These are phyloP conservation scores for Syzygium jambos DNA, from an alignment of 345 rosid species.

Conservation along the genomic window DNA sequence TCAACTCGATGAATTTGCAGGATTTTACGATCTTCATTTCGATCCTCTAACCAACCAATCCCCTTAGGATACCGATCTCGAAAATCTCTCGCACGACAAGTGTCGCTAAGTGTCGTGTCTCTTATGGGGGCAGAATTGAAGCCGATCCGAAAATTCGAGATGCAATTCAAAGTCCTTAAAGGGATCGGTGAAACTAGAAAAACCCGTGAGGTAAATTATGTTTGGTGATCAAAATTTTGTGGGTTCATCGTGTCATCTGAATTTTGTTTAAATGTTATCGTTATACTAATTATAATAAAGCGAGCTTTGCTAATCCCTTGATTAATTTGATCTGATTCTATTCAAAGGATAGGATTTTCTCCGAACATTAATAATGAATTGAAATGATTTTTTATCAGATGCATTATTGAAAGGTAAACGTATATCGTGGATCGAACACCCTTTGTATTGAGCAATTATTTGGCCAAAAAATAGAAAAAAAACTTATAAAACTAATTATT, in stretches of 20 bases:
- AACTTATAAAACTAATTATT: no score
- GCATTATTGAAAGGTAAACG: not conserved
- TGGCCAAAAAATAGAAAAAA: not conserved
- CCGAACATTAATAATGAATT: no score
- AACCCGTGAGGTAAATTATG: no score
- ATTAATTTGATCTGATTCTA: no score
- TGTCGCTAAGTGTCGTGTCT: not conserved
- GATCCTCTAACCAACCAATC: not conserved
- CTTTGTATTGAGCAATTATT: not conserved
- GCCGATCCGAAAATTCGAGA: not conserved
- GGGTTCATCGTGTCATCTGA: no score
- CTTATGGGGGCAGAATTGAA: rapidly evolving
- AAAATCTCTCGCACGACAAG: not conserved
- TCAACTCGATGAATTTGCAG: not conserved
- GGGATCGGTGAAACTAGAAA: not conserved
- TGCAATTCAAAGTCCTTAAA: not conserved
- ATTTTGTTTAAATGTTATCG: no score
- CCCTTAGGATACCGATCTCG: rapidly evolving
- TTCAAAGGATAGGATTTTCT: no score
- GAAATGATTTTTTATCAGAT: no score
- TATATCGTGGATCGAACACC: not conserved
- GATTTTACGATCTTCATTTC: not conserved
- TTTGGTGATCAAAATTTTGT: no score
- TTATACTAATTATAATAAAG: no score
- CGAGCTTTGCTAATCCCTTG: no score